Evolutionary conservation across 257 asterid species (phyloP), one percentile per base, ranked within the genome.

Genomic region (Salvia rosmarinus): DNA sequence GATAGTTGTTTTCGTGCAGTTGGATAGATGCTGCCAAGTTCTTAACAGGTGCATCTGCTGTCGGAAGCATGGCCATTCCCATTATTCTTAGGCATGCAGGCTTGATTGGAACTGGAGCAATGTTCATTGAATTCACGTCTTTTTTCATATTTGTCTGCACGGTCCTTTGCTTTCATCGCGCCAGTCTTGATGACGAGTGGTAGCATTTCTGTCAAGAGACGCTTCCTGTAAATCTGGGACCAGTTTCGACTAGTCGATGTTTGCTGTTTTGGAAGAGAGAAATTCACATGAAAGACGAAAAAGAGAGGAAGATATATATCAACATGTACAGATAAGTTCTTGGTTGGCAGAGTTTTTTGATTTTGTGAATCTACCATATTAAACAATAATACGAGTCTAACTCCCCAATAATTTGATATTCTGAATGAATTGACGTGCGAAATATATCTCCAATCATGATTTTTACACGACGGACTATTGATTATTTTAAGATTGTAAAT

Each of bases 11-110:
- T 28, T 8, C 6, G 51, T 68, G 74, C 84, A 91, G 99, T 39
- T 94, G 99, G 99, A 82, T 88, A 35, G 95, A 87, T 71, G 98
- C 95, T 21, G 99, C 99, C 13, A 94, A 94, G 81, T 94, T 94
- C 80, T 72, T 88, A 54, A 94, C 99, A 0, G 99, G 99, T 47
- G 99, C 99, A 16, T 94, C 99, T 17, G 92, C 93, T 30, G 98
- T 91, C 34, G 99, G 99, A 66, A 94, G 98, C 80, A 20, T 94
- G 77, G 99, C 99, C 65, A 91, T 91, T 51, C 99, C 99, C 70
- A 84, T 91, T 70, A 91, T 94, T 75, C 93, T 94, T 39, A 82
- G 92, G 78, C 99, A 94, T 44, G 98, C 98, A 6, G 84, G 81
- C 78, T 65, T 91, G 68, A 94, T 94, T 23, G 96, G 77, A 75